These are phyloP conservation scores for Calonectria hawksworthii DNA, from an alignment of 2,329 filamentous ascomycete species.

Conservation along the genomic window DNA sequence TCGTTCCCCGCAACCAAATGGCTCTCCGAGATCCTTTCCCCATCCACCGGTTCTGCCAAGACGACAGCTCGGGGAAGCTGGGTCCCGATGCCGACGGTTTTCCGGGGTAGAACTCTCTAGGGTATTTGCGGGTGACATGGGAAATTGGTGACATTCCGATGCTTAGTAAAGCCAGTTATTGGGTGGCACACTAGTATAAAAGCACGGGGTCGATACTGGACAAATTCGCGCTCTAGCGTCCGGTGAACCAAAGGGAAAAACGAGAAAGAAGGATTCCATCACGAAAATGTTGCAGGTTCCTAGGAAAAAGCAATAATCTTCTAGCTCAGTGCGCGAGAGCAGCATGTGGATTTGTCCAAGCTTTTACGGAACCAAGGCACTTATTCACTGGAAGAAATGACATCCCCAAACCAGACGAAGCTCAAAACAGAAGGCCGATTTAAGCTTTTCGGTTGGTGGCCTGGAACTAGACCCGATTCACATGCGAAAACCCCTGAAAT, in stretches of 20 bases:
- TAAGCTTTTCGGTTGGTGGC: neutral
- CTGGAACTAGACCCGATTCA: neutral
- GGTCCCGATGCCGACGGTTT: neutral
- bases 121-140: neutral
- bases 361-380: neutral
- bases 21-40: neutral
- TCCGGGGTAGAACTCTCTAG: neutral
- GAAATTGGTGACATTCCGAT: conserved; percentile 1
- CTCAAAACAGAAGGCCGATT: neutral
- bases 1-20: neutral
- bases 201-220: neutral
- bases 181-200: neutral
- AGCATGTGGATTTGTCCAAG: neutral
- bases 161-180: neutral
- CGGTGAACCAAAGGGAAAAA: neutral
- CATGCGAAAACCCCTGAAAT: neutral
- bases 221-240: neutral
- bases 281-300: neutral
- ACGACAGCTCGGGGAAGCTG: neutral
- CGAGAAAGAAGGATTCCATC: neutral
- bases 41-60: neutral
- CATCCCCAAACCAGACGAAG: neutral
- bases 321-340: no score
- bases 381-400: neutral
- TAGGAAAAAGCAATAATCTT: neutral